Evolutionary conservation across 371 early-diverging fungal genomes (phyloP), one percentile per base, ranked within the genome.

Genomic region (Mortierella sp.): DNA sequence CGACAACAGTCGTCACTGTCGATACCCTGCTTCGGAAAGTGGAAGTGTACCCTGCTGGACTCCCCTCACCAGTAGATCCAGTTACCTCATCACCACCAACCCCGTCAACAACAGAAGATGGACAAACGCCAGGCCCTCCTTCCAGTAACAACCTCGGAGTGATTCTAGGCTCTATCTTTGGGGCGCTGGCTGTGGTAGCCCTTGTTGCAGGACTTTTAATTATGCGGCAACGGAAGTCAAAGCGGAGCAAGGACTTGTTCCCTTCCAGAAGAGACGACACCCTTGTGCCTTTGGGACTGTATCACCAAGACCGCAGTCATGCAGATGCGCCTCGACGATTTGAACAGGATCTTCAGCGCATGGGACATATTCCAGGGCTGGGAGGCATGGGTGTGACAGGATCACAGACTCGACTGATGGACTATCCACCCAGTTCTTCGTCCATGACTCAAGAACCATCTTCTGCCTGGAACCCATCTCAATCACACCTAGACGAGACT

Each of bases 241-340:
- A 57, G 70, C 44, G 52, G 43, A 1, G 6, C 48, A 65, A 66
- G 52, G 63, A 66, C n/a, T 57, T 72, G 5, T 79, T 79, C 63
- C 79, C 79, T 7, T n/a, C 44, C 28, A 72, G 64, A 50, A 48
- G 45, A n/a, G 79, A 79, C 30, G 79, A 79, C 18, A 46, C 70
- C 7, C 57, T 72, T 51, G 64, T 72, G n/a, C 79, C 79, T 0
- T 29, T 79, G 16, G 79, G 79, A 19, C 60, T 79, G 30, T 76
- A 76, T 46, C 72, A 76, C 46, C 67, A 71, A 57, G 60, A 71
- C 29, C 76, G 76, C 3, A 55, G 28, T 55, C 19, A 64, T n/a
- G 68, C 72, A n/a, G 64, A 64, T 1, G 3, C 51, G 11, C 68
- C 67, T 19, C 21, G 37, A 15, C 50, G 48, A 21, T 48, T 64